Conservation (phyloP, 495 filamentous ascomycete genomes). For the Cenococcum geophilum region DNA sequence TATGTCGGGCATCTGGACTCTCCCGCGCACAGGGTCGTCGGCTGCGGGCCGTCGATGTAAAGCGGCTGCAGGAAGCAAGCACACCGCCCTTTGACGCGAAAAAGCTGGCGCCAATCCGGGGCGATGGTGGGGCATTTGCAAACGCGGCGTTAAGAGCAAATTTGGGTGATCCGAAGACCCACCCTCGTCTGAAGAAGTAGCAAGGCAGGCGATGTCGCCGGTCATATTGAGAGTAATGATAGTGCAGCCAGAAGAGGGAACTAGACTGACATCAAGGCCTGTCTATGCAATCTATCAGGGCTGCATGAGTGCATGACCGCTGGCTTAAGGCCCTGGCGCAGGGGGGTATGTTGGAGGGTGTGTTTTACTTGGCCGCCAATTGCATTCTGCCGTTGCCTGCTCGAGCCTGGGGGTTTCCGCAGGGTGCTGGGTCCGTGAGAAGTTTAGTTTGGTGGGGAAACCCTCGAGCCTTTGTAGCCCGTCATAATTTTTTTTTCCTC, state of each 20-base stretch:
- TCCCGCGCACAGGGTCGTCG: not conserved
- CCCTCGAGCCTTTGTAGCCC: not conserved
- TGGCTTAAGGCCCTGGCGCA: not conserved
- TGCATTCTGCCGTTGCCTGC: constrained; percentile 11
- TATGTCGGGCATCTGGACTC: not conserved
- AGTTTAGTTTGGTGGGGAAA: constrained; percentile 22
- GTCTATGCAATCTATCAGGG: not conserved
- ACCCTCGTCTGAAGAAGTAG: not conserved
- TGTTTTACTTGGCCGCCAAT: constrained; percentile 28
- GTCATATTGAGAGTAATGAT: not conserved
- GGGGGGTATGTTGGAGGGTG: not conserved
- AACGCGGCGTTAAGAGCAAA: not conserved
- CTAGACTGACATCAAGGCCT: not conserved
- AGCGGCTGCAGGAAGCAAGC: not conserved
- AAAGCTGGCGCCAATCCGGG: not conserved
- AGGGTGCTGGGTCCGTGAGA: not conserved
- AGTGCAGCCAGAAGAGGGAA: not conserved
- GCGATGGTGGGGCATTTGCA: not conserved
- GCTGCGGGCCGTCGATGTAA: not conserved
- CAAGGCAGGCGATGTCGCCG: not conserved
- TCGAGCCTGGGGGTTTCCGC: no score
- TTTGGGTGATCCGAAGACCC: not conserved
- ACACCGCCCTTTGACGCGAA: constrained; percentile 3
- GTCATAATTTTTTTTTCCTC: not conserved
- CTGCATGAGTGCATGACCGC: not conserved